A percentile compares a stretch with the other conserved stretches of the same genome.
phyloP scores from a whole-genome alignment of 139 green algal genomes.

The Chlamydomonas eustigma region DNA sequence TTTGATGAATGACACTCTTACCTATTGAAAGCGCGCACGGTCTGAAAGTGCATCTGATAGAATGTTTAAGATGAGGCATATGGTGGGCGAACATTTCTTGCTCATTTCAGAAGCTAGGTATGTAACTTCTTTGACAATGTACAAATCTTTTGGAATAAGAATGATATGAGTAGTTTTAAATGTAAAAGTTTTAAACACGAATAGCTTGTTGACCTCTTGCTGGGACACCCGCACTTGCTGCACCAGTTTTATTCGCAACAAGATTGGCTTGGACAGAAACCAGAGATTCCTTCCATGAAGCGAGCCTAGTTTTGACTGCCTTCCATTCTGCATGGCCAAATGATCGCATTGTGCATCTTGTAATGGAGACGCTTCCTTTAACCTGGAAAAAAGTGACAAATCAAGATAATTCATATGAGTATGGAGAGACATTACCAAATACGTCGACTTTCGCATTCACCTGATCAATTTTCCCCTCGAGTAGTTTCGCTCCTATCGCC shows the following conservation, averaged over 20 bases:
- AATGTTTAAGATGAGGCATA: too few relatives aligned
- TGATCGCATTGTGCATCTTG: slow-evolving; percentile 37
- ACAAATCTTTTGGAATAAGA: too few relatives aligned
- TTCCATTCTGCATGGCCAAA: slow-evolving; percentile 42
- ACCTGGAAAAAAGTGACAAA: slow-evolving; percentile 4
- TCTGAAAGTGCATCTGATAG: too few relatives aligned
- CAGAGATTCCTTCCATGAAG: slow-evolving; percentile 8
- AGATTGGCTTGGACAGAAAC: slow-evolving; percentile 6
- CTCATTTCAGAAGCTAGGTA: too few relatives aligned
- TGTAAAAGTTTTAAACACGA: slow-evolving; percentile 11
- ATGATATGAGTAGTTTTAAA: too few relatives aligned
- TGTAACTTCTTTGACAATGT: too few relatives aligned
- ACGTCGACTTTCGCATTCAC: too few relatives aligned
- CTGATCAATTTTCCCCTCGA: slow-evolving; percentile 52
- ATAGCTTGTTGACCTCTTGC: slow-evolving; percentile 9
- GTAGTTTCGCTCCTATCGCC: slow-evolving; percentile 49
- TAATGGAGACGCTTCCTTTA: slow-evolving; percentile 23
- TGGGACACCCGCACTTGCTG: slow-evolving; percentile 7
- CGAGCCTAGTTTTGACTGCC: slow-evolving; percentile 29
- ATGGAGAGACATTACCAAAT: too few relatives aligned
- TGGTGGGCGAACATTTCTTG: too few relatives aligned
- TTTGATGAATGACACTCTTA: too few relatives aligned
- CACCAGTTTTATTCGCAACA: slow-evolving; percentile 8
- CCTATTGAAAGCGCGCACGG: too few relatives aligned
- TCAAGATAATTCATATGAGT: neutral